Percentiles rank a stretch among this genome's conserved stretches.
Conservation (phyloP, 148 eudicot genomes). For the Arbutus unedo region DNA sequence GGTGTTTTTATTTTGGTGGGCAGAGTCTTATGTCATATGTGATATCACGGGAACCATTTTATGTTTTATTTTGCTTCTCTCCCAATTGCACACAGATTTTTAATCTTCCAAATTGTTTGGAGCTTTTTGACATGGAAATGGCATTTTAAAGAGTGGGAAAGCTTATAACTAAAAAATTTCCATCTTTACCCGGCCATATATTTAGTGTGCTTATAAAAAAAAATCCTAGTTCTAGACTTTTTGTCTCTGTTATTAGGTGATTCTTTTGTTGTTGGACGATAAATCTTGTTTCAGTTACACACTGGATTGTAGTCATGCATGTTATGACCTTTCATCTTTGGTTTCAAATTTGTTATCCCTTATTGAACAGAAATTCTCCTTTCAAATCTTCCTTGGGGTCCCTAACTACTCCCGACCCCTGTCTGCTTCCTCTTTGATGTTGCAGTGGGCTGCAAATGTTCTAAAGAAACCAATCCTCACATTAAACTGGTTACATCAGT, state of each 20-base stretch:
- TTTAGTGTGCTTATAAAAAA: not conserved
- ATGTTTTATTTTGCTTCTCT: not conserved
- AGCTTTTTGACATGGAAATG: not conserved
- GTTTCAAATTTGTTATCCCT: not conserved
- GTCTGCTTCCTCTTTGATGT: not conserved
- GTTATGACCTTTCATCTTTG: not conserved
- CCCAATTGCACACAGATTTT: not conserved
- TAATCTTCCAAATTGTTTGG: not conserved
- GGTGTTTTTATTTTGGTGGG: not conserved
- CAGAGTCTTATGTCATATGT: not conserved
- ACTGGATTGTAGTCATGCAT: not conserved
- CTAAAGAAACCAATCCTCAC: constrained; percentile 79
- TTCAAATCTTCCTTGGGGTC: not conserved
- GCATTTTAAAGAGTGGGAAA: not conserved
- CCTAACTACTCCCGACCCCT: not conserved
- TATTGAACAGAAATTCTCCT: constrained; percentile 5
- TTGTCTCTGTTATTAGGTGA: not conserved
- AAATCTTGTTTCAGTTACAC: not conserved
- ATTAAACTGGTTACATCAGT: constrained; percentile 81
- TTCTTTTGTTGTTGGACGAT: not conserved
- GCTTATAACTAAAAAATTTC: not conserved
- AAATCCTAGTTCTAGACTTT: not conserved
- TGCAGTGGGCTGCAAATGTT: constrained; percentile 83
- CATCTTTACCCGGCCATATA: not conserved
- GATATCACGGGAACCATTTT: not conserved